Percentiles rank a stretch among this genome's conserved stretches.
Evolutionary conservation across 768 basidiomycete species (phyloP).

Genomic region (Tulasnella sp.): DNA sequence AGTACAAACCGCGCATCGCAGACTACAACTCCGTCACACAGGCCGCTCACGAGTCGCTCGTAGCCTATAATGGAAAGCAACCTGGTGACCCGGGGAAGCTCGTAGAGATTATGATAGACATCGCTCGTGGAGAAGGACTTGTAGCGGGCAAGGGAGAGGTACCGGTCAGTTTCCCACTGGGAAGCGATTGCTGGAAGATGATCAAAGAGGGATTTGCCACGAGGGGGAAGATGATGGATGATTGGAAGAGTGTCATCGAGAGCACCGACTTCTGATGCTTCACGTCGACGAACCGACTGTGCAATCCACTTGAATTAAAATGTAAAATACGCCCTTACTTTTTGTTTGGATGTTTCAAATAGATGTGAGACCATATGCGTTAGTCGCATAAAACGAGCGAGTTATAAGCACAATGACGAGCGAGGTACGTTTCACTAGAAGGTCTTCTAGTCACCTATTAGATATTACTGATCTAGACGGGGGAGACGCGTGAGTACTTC

Average conservation of each 20-base stretch:
- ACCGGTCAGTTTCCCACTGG: conserved; percentile 26
- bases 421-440: no score
- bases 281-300: no score
- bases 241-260: conserved; percentile 16
- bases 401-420: no score
- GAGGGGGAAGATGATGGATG: conserved; percentile 16
- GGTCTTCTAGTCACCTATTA: no score
- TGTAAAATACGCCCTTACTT: no score
- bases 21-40: conserved; percentile 18
- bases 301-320: no score
- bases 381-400: no score
- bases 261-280: not conserved
- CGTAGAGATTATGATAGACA: conserved; percentile 23
- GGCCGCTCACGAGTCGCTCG: conserved; percentile 8
- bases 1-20: not conserved
- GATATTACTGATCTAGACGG: no score
- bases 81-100: conserved; percentile 24
- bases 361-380: no score
- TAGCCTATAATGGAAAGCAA: conserved; percentile 21
- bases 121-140: conserved; percentile 23
- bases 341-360: no score
- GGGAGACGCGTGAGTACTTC: no score
- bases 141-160: conserved; percentile 23
- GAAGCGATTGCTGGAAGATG: conserved; percentile 23
- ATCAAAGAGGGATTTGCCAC: not conserved